These are phyloP conservation scores for Jackrogersella minutella DNA, from an alignment of 495 filamentous ascomycete genomes.

Conservation along the genomic window DNA sequence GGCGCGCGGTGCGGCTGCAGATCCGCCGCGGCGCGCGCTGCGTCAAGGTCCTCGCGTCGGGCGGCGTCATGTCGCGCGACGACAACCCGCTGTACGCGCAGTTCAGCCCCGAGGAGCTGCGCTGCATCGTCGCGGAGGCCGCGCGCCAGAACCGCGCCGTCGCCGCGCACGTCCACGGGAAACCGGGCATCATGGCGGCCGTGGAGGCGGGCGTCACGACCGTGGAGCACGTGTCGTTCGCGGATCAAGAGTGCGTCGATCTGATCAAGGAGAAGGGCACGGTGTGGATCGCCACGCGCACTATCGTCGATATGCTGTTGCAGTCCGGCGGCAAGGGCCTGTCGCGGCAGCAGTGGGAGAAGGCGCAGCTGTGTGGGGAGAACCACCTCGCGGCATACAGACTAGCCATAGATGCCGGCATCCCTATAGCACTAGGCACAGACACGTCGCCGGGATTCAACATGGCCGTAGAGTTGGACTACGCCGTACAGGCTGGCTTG, in stretches of 20 bases:
- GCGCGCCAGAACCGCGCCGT: constrained; percentile 52
- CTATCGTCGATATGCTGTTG: constrained; percentile 50
- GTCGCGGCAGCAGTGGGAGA: constrained; percentile 49
- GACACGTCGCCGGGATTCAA: constrained; percentile 56
- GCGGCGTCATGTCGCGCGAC: constrained; percentile 55
- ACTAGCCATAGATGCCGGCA: constrained; percentile 53
- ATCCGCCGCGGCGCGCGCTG: constrained; percentile 58
- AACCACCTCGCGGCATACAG: constrained; percentile 48
- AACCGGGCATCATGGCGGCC: constrained; percentile 59
- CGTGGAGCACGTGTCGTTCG: constrained; percentile 57
- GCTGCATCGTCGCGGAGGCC: constrained; percentile 59
- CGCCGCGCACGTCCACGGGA: constrained; percentile 61
- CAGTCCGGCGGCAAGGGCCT: constrained; percentile 43
- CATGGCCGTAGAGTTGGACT: constrained; percentile 57
- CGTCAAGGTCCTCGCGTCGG: constrained; percentile 61
- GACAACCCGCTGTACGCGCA: constrained; percentile 58
- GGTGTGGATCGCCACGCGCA: constrained; percentile 56
- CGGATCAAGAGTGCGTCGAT: constrained; percentile 58
- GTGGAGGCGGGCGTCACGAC: constrained; percentile 55
- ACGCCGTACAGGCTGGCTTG: constrained; percentile 60
- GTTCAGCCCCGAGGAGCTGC: constrained; percentile 60
- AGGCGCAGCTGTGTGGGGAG: constrained; percentile 49
- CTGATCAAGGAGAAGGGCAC: constrained; percentile 56
- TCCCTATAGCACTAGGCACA: constrained; percentile 55
- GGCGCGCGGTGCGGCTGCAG: constrained; percentile 56